Evolutionary conservation across 2,329 filamentous ascomycete species (phyloP), one percentile per base, ranked within the genome.

Genomic region (Chaetothyriales sp.): DNA sequence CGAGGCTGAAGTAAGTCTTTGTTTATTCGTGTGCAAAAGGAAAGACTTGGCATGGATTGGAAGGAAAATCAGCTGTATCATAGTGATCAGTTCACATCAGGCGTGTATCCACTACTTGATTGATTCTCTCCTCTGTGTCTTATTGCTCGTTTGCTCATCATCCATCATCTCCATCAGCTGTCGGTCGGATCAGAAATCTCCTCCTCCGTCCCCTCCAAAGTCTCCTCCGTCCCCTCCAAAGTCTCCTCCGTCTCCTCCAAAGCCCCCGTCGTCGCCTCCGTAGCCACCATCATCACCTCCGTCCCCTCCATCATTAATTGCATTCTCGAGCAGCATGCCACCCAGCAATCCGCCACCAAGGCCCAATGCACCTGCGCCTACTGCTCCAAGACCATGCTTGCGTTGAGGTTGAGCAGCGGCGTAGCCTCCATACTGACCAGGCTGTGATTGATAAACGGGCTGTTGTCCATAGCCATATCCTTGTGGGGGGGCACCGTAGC

Each of bases 261-360:
- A 46, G n/a, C 53, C 50, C 20, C 55, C 54, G 20, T 47, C 47
- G 13, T 51, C 15, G 15, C 47, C 65, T 18, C 53, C 62, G 53
- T 62, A 63, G 48, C 60, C 65, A 51, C 60, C 62, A 46, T 62
- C 66, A 59, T 51, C 58, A 28, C 77, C 76, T 4, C 79, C 72
- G 54, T 83, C 69, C 58, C 85, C 68, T 46, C 76, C 65, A 55
- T 82, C 78, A 51, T 85, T 70, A 48, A 89, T 73, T 1, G 82
- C 82, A 62, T 84, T 74, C 1, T 76, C 82, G 29, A 94, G 67
- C 61, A 94, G 56, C 56, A 80, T 77, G 51, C 89, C 89, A 60
- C 88, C 89, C 1, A 95, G 62, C 64, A 95, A 63, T 66, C 89
- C 89, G 57, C 84, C 89, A 59, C 88, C 89, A 3, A 86, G 67